A percentile compares a stretch with the other conserved stretches of the same genome.
Conservation (phyloP, 2,329 filamentous ascomycete genomes). For the Aspergillus alliaceus region DNA sequence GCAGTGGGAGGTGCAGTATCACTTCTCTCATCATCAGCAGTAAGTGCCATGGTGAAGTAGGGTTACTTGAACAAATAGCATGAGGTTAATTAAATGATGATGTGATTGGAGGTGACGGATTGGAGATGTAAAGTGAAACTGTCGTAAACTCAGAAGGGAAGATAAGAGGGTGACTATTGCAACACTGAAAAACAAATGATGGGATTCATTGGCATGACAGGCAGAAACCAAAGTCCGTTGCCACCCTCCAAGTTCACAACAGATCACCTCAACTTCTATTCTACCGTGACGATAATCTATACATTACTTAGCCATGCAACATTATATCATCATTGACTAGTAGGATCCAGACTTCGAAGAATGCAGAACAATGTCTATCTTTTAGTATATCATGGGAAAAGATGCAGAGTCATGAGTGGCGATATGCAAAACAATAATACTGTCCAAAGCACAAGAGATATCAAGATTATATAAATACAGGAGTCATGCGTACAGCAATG, state of each 20-base stretch:
- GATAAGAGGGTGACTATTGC: neutral
- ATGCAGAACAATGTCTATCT: neutral
- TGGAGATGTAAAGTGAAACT: neutral
- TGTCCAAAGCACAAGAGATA: neutral
- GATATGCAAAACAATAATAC: neutral
- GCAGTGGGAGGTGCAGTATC: neutral
- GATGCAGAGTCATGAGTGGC: neutral
- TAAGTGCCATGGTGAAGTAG: neutral
- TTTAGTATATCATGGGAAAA: neutral
- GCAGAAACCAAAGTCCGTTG: neutral
- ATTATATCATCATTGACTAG: no score
- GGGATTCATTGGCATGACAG: neutral
- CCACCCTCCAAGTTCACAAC: neutral
- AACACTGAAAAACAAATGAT: neutral
- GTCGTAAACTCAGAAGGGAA: neutral
- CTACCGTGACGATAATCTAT: no score
- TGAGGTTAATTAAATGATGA: neutral
- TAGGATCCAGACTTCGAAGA: neutral
- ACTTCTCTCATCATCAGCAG: neutral
- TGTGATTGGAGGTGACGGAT: neutral
- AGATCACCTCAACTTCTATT: neutral
- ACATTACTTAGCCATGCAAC: no score
- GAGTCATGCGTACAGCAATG: neutral
- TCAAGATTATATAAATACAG: slow-evolving; percentile 1
- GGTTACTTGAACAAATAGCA: neutral